Base-by-base conservation (phyloP, 1,284 basidiomycete genomes). In the Rhodotorula sp. region DNA sequence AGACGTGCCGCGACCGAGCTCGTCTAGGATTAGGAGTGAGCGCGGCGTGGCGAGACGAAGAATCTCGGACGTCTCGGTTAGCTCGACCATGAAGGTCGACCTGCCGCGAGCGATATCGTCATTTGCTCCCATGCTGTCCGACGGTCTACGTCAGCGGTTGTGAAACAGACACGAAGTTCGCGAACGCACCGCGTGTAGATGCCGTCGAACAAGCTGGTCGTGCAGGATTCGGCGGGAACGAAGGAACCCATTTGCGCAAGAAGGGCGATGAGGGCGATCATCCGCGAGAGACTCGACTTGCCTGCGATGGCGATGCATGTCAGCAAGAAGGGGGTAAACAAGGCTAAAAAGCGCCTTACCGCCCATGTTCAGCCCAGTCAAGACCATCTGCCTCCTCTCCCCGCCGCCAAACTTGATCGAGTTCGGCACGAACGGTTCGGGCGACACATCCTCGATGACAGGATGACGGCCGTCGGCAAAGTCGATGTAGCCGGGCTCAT, bases 41-140 rank as follows among this genome's bases (percentile, higher is more conserved):
- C 77, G 71, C 0, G 66, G 39, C 2, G 80, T 80, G 0, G 79
- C 76, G 1, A 72, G 64, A 44, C 77, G 76, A 24, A 98, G 81
- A 66, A 98, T 94, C 73, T 96, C 91, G 76, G 89, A 90, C 0
- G 94, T 97, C 80, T 98, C 94, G 13, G 88, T 85, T 83, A 98
- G 89, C 81, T 99, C 95, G 1, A 96, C 76, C 76, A 77, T 76
- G 66, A 76, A 78, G 0, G 94, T 97, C 2, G 90, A 92, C 30
- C 91, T 87, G 0, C 92, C 92, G 47, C 89, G 84, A 2, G 88
- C 86, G 46, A 97, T 81, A 72, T 94, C 90, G 78, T 97, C 94
- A 9, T 88, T 89, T 0, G 94, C 94, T 7, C 81, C 81, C 72
- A 78, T 77, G 5, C 69, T 68, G 53, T 34, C 32, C 52, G 64